These are phyloP conservation scores for Euphrasia confusa DNA, from an alignment of 257 asterid species.

Conservation along the genomic window DNA sequence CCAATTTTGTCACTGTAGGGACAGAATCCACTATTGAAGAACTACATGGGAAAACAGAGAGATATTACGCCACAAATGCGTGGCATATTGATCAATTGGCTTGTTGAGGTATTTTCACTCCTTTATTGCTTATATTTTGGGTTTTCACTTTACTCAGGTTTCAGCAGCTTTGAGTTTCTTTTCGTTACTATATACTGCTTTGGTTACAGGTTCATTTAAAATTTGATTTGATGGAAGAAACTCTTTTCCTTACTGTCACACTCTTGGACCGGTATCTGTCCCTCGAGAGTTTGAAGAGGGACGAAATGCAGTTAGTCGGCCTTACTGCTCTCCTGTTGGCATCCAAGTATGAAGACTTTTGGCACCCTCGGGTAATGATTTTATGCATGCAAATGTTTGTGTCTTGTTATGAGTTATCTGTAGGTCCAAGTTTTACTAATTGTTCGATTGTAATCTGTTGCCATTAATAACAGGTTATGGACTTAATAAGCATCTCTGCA, in stretches of 20 bases:
- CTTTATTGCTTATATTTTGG: conserved; percentile 8
- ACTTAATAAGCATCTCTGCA: conserved; percentile 76
- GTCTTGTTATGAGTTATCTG: background rate
- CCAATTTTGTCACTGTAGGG: conserved; percentile 34
- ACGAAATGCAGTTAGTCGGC: conserved; percentile 87
- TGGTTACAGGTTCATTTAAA: conserved; percentile 64
- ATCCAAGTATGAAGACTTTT: conserved; percentile 92
- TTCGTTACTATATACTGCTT: conserved; percentile 16
- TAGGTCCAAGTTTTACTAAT: background rate
- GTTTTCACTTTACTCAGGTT: background rate
- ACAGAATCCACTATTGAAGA: conserved; percentile 50
- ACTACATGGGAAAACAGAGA: conserved; percentile 54
- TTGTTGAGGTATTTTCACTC: conserved; percentile 58
- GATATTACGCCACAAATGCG: conserved; percentile 85
- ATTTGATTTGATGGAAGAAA: conserved; percentile 88
- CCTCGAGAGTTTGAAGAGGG: conserved; percentile 53
- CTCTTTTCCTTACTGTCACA: conserved; percentile 78
- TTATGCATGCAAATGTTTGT: conserved; percentile 20
- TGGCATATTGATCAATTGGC: conserved; percentile 92
- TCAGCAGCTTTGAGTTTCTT: conserved; percentile 19
- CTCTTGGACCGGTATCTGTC: conserved; percentile 72
- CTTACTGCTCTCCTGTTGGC: conserved; percentile 92
- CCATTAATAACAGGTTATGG: conserved; percentile 51
- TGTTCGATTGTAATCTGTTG: conserved; percentile 12
- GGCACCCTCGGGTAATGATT: conserved; percentile 84